phyloP scores from a whole-genome alignment of 768 basidiomycete genomes.

The Cystofilobasidium ferigula region DNA sequence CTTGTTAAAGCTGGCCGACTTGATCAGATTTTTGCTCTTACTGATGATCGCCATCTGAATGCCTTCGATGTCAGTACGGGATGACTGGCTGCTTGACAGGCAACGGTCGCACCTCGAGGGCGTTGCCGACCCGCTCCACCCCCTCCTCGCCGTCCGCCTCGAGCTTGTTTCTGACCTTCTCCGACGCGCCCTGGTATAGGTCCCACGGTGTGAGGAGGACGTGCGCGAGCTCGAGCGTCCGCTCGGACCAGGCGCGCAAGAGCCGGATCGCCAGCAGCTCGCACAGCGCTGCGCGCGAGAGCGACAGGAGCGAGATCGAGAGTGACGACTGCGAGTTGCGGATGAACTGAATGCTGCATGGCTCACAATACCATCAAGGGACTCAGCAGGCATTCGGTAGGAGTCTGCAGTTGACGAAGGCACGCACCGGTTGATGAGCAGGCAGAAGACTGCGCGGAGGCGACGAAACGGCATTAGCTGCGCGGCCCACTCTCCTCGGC shows the following conservation, averaged over 20 bases:
- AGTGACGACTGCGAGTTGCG: constrained; percentile 11
- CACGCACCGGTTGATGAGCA: constrained; percentile 59
- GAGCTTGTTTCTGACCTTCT: constrained; percentile 49
- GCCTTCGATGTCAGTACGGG: too few relatives aligned
- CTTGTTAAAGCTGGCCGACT: constrained; percentile 71
- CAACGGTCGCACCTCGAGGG: constrained; percentile 52
- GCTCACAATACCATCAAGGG: too few relatives aligned
- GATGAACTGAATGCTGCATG: constrained; percentile 21
- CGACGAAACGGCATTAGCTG: too few relatives aligned
- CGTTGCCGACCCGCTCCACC: constrained; percentile 73
- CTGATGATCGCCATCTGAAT: constrained; percentile 63
- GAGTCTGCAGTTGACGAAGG: too few relatives aligned
- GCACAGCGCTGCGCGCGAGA: constrained; percentile 66
- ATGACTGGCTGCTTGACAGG: too few relatives aligned
- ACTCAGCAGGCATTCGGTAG: too few relatives aligned
- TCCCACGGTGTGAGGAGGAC: constrained; percentile 26
- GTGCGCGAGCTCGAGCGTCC: constrained; percentile 30
- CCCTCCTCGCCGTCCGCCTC: constrained; percentile 49
- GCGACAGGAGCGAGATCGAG: constrained; percentile 21
- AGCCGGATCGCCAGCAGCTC: constrained; percentile 77
- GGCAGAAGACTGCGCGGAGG: constrained; percentile 80
- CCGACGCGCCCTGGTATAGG: constrained; percentile 26
- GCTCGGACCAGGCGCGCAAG: constrained; percentile 50
- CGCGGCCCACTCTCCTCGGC: too few relatives aligned
- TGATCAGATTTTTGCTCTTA: constrained; percentile 78